Evolutionary conservation across 2,329 filamentous ascomycete species (phyloP).

Genomic region (Alternaria sp.): DNA sequence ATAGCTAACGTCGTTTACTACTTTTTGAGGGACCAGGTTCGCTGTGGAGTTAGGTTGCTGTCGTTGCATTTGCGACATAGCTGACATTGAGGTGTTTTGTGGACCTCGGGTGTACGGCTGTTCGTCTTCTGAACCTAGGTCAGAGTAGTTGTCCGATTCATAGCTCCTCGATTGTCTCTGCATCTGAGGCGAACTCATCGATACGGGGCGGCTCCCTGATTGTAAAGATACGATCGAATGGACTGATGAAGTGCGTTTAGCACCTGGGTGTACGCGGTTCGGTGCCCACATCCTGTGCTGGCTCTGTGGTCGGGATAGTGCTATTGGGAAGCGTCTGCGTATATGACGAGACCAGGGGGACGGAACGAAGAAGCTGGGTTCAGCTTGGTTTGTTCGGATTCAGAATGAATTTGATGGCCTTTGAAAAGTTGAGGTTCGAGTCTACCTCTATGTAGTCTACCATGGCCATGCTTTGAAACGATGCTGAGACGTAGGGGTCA

Average conservation of each 20-base stretch:
- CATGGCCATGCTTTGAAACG: conserved; percentile 39
- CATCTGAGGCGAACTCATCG: conserved; percentile 30
- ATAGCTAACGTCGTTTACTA: conserved; percentile 25
- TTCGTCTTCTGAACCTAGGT: conserved; percentile 41
- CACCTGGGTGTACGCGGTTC: conserved; percentile 34
- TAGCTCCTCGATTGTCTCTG: conserved; percentile 35
- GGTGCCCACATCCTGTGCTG: conserved; percentile 45
- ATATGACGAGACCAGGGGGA: background rate
- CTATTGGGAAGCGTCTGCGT: background rate
- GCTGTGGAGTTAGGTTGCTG: conserved; percentile 28
- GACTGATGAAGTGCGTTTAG: conserved; percentile 41
- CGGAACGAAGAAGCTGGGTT: conserved; percentile 6
- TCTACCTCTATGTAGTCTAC: conserved; percentile 14
- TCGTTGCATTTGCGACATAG: conserved; percentile 38
- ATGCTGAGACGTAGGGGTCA: conserved; percentile 41
- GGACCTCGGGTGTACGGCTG: conserved; percentile 19
- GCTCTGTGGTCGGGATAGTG: background rate
- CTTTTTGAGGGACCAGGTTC: conserved; percentile 37
- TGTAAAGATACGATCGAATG: conserved; percentile 44
- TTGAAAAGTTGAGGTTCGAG: background rate
- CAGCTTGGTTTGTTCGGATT: background rate
- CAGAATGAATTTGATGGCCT: background rate
- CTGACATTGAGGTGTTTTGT: conserved; percentile 30
- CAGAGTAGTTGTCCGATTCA: conserved; percentile 45
- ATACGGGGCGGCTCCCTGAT: conserved; percentile 17